phyloP scores from a whole-genome alignment of 345 rosid species.

The Pugionium cornutum region DNA sequence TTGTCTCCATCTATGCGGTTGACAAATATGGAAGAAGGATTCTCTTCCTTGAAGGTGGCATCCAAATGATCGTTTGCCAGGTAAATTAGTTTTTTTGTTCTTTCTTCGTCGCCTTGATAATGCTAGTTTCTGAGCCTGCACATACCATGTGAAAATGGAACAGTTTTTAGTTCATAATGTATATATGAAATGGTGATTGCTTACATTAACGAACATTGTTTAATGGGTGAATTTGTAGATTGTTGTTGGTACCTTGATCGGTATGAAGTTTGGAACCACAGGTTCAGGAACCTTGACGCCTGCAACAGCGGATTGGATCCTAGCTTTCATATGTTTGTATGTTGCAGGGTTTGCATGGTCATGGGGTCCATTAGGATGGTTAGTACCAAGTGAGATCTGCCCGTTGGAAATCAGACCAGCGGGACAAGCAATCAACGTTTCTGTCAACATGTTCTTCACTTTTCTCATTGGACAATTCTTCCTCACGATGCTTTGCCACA shows the following conservation, averaged over 20 bases:
- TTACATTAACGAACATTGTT: constrained; percentile 12
- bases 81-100: constrained; percentile 26
- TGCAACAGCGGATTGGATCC: constrained; percentile 35
- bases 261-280: constrained; percentile 39
- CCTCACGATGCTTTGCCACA: constrained; percentile 48
- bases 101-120: background rate
- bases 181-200: background rate
- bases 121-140: constrained; percentile 1
- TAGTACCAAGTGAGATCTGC: constrained; percentile 44
- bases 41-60: constrained; percentile 50
- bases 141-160: background rate
- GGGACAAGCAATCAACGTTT: constrained; percentile 43
- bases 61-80: constrained; percentile 50
- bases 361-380: constrained; percentile 50
- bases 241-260: constrained; percentile 40
- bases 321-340: constrained; percentile 43
- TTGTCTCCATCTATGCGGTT: constrained; percentile 46
- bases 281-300: constrained; percentile 40
- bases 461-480: constrained; percentile 47
- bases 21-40: constrained; percentile 47
- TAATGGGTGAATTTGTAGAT: constrained; percentile 32
- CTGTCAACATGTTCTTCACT: constrained; percentile 53
- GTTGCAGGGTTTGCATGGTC: constrained; percentile 49
- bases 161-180: background rate
- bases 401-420: constrained; percentile 48